phyloP scores from a whole-genome alignment of 139 green algal species.

The Tetradesmus obliquus region DNA sequence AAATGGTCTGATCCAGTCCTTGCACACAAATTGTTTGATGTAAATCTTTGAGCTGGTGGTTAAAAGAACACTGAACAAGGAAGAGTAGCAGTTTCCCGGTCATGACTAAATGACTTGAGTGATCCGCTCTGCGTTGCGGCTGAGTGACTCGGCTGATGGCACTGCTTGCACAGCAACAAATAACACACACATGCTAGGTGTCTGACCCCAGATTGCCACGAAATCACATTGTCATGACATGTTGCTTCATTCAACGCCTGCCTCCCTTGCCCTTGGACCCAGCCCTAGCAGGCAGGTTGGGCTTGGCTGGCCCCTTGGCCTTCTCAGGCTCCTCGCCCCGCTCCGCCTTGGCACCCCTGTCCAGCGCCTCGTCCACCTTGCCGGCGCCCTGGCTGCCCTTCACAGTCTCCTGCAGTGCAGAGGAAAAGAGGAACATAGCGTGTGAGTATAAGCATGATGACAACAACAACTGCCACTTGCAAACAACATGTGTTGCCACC shows the following conservation, averaged over 20 bases:
- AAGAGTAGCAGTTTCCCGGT: no score
- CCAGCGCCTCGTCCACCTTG: conserved; percentile 76
- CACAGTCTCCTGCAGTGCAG: conserved; percentile 30
- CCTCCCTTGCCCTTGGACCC: conserved; percentile 31
- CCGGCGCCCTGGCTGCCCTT: conserved; percentile 68
- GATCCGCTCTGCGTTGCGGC: no score
- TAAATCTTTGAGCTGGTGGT: no score
- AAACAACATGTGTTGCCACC: background rate
- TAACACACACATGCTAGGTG: no score
- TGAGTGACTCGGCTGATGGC: no score
- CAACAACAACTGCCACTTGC: background rate
- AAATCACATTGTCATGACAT: no score
- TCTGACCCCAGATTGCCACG: no score
- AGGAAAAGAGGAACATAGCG: background rate
- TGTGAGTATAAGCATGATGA: background rate
- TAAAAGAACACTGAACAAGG: no score
- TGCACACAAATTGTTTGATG: no score
- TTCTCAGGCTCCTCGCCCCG: conserved; percentile 29
- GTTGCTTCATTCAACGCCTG: conserved; percentile 3
- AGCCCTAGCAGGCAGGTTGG: conserved; percentile 13
- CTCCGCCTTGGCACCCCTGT: conserved; percentile 50
- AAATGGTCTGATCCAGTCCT: no score
- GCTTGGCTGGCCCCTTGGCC: conserved; percentile 28
- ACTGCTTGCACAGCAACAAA: no score
- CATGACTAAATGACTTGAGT: no score